Conservation (phyloP, 345 rosid genomes). For the Turnera subulata region DNA sequence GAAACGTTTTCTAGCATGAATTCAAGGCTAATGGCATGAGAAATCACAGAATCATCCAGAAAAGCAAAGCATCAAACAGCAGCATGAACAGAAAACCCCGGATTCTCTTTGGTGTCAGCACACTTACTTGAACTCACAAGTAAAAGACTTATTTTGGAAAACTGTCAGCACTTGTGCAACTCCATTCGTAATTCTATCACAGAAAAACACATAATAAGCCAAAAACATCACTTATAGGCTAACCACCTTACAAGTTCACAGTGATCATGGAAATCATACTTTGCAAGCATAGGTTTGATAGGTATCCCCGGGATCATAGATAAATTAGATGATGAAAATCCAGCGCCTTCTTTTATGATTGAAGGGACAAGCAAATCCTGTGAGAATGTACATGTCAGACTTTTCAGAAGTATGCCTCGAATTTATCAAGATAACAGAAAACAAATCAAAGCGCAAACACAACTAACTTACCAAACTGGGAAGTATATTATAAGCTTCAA, state of each 20-base stretch:
- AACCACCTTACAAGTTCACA: slow-evolving; percentile 4
- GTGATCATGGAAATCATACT: slow-evolving; percentile 34
- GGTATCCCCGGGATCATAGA: slow-evolving; percentile 85
- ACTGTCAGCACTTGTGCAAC: slow-evolving; percentile 50
- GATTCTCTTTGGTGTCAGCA: slow-evolving; percentile 7
- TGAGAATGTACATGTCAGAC: slow-evolving; percentile 10
- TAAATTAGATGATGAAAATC: slow-evolving; percentile 62
- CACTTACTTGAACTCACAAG: slow-evolving; percentile 86
- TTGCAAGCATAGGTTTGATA: slow-evolving; percentile 93
- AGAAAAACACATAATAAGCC: slow-evolving; percentile 12
- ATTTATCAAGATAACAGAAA: not conserved
- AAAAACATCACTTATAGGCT: slow-evolving; percentile 14
- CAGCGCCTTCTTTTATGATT: slow-evolving; percentile 57
- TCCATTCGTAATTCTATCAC: slow-evolving; percentile 68
- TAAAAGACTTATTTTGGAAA: slow-evolving; percentile 64
- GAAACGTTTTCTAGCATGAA: too few species aligned
- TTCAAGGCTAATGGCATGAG: too few species aligned
- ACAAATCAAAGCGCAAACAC: slow-evolving; percentile 3
- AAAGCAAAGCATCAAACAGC: not conserved
- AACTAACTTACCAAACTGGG: slow-evolving; percentile 65
- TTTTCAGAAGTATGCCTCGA: not conserved
- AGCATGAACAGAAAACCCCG: not conserved
- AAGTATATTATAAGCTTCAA: slow-evolving; percentile 76
- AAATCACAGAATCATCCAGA: too few species aligned
- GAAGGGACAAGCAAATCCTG: slow-evolving; percentile 77